phyloP scores from a whole-genome alignment of 768 basidiomycete species.

The Sporobolomyces phaffii region DNA sequence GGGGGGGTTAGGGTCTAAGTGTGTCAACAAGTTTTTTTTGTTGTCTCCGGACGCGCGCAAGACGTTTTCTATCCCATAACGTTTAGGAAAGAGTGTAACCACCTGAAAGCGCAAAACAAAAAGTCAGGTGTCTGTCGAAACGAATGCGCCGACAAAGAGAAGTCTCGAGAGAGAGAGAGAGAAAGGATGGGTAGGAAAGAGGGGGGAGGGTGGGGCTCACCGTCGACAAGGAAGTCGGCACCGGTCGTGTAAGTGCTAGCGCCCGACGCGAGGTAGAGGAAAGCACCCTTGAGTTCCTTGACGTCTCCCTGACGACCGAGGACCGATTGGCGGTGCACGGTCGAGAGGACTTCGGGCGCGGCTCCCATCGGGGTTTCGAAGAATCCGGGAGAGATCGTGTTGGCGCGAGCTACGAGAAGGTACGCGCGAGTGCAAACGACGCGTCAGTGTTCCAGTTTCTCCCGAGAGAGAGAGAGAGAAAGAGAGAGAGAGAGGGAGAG shows the following conservation, averaged over 20 bases:
- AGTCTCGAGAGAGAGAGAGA: neutral
- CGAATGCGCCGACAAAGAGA: neutral
- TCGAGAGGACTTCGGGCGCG: conserved; percentile 28
- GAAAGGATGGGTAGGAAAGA: neutral
- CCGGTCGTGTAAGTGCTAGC: conserved; percentile 47
- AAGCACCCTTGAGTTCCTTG: conserved; percentile 36
- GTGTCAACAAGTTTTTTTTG: too few species aligned
- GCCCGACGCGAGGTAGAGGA: conserved; percentile 45
- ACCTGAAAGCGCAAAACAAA: neutral
- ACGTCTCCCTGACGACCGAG: conserved; percentile 36
- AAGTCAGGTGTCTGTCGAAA: neutral
- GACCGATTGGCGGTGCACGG: conserved; percentile 23
- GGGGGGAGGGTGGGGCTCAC: neutral
- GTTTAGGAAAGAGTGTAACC: conserved; percentile 31
- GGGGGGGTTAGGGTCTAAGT: too few species aligned
- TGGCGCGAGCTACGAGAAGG: conserved; percentile 15
- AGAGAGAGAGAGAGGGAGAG: too few species aligned
- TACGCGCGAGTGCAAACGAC: too few species aligned
- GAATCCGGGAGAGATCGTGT: conserved; percentile 38
- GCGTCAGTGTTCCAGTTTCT: too few species aligned
- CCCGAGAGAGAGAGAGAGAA: too few species aligned
- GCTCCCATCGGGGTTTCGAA: conserved; percentile 31
- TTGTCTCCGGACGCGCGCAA: too few species aligned
- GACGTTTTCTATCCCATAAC: too few species aligned
- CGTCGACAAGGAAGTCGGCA: conserved; percentile 39